Base-by-base conservation (phyloP, 768 basidiomycete genomes). In the Hygrophoropsis aurantiaca region DNA sequence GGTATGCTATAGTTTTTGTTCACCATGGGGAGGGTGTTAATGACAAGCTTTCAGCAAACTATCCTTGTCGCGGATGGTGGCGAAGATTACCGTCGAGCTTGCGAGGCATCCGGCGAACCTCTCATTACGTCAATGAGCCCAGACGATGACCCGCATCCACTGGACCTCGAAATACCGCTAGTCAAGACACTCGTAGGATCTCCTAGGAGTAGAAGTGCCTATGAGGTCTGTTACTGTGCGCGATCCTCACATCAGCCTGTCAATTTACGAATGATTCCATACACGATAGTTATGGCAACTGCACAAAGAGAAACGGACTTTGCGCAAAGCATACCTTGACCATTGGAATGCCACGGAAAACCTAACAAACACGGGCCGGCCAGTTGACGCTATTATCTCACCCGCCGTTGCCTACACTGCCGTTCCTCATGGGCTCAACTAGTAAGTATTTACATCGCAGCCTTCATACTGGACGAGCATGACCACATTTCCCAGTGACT, bases 301-400 rank as follows among this genome's bases (percentile, higher is more conserved):
- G 16, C 74, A 77, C 50, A 63, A 64, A 46, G 60, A 69, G 56
- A 70, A 74, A 50, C 58, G 67, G 15, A 54, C 57, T 5, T 61
- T 74, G 33, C 69, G 74, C 49, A 74, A 75, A 54, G 65, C 67
- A 23, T 70, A 77, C 49, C 65, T 80, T 24, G 74, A 75, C 50
- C 66, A 74, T 35, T 79, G 77, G 78, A 67, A 77, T 30, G 66
- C 64, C 9, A 79, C 79, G 2, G 64, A 40, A n/a, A 47, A 30
- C 3, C 45, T 45, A 25, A 81, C 80, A 13, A 66, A 65, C 5
- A 81, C 77, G 0, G 75, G 74, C 9, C 60, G 79, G 25, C 77
- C 79, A 0, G 68, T 81, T 4, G 80, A 81, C 51, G 77, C 73
- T 2, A 71, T 81, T 57, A 74, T 81, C 44, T 68, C 66, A 8